Evolutionary conservation across 768 basidiomycete species (phyloP).

Genomic region (Tricholoma hemisulphureum): DNA sequence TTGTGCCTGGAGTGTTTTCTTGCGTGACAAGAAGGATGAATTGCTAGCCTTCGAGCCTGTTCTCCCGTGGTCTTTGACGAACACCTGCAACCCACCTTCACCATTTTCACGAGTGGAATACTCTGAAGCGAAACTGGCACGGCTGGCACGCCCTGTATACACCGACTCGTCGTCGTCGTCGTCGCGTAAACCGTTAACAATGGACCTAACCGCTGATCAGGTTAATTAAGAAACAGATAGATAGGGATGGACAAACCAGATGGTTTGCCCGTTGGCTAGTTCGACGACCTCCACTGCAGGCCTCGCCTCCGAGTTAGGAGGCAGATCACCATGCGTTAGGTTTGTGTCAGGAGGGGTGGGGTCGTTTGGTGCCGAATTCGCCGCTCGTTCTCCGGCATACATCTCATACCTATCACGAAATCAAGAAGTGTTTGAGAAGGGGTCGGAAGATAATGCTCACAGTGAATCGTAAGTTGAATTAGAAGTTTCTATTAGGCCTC

Average conservation of each 20-base stretch:
- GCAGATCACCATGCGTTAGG: conserved; percentile 27
- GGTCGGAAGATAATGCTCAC: conserved; percentile 44
- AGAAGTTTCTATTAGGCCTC: conserved; percentile 56
- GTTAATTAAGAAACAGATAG: conserved; percentile 9
- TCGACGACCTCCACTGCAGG: conserved; percentile 79
- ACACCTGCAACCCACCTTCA: conserved; percentile 62
- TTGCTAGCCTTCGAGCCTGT: conserved; percentile 66
- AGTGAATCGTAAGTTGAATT: conserved; percentile 75
- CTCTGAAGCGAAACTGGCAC: conserved; percentile 74
- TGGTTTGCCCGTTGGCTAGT: conserved; percentile 82
- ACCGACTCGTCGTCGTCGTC: conserved; percentile 72
- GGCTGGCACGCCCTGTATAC: conserved; percentile 67
- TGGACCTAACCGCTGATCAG: conserved; percentile 51
- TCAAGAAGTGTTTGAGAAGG: conserved; percentile 18
- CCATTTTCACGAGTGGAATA: conserved; percentile 54
- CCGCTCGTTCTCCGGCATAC: conserved; percentile 61
- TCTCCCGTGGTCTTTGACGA: conserved; percentile 73
- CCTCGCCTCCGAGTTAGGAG: conserved; percentile 42
- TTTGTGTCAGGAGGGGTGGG: conserved; percentile 30
- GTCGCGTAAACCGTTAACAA: conserved; percentile 81
- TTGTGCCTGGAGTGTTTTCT: conserved; percentile 53
- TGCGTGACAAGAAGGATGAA: conserved; percentile 60
- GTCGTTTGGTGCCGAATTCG: conserved; percentile 33
- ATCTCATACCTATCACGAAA: conserved; percentile 65
- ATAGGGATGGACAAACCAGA: conserved; percentile 61